phyloP scores from a whole-genome alignment of 2,329 filamentous ascomycete genomes.

The Cordyceps tenuipes region DNA sequence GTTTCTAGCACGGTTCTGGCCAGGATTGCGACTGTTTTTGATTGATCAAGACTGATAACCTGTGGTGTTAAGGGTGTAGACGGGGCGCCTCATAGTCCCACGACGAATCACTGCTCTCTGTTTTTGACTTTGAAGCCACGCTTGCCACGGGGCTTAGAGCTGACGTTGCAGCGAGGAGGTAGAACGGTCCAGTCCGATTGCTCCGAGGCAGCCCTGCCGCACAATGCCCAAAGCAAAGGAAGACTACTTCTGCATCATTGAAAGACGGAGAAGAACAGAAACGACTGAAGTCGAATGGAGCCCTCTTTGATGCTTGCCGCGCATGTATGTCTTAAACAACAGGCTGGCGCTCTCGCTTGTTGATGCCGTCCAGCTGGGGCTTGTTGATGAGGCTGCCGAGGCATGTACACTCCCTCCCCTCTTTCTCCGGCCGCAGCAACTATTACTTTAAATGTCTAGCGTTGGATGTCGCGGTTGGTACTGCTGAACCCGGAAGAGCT shows the following conservation, averaged over 20 bases:
- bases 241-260: too few relatives aligned
- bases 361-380: conserved; percentile 2
- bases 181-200: not conserved
- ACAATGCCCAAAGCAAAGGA: not conserved
- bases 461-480: not conserved
- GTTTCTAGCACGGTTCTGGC: not conserved
- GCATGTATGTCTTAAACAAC: not conserved
- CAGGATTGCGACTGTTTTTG: not conserved
- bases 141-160: not conserved
- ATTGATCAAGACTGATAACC: not conserved
- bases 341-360: not conserved
- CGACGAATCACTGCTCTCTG: not conserved
- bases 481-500: not conserved
- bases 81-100: too few relatives aligned
- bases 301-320: not conserved
- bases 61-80: not conserved
- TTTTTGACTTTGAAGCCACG: conserved; percentile 1
- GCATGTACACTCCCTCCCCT: not conserved
- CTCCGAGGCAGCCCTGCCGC: not conserved
- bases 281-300: not conserved
- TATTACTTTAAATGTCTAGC: not conserved
- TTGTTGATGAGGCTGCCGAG: conserved; percentile 4
- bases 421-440: too few relatives aligned
- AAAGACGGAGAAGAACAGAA: not conserved
- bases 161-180: not conserved